A percentile compares a stretch with the other conserved stretches of the same genome.
Conservation (phyloP, 495 filamentous ascomycete genomes). For the Penicillium waksmanii region DNA sequence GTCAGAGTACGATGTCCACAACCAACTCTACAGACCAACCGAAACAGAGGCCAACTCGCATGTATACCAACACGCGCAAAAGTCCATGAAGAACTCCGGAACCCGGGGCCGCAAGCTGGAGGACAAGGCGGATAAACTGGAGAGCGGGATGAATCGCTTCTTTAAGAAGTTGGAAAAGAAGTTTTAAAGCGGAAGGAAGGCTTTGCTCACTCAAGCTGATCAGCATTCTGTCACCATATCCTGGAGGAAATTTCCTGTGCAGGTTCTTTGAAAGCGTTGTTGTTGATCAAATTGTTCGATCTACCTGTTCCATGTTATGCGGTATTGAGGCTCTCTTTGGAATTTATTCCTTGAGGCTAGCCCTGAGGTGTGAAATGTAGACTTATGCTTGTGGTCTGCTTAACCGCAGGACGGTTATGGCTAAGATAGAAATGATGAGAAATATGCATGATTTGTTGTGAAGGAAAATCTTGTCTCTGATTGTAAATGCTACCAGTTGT, state of each 20-base stretch:
- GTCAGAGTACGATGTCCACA: constrained; percentile 69
- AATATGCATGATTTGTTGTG: neutral
- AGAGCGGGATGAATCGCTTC: constrained; percentile 78
- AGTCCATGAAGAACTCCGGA: constrained; percentile 53
- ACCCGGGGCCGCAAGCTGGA: constrained; percentile 64
- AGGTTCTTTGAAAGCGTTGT: neutral
- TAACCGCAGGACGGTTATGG: constrained; percentile 1
- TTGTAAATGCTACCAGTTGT: neutral
- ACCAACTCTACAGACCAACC: constrained; percentile 76
- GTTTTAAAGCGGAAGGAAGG: constrained; percentile 44
- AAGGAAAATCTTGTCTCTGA: neutral
- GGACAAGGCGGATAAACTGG: constrained; percentile 66
- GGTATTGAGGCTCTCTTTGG: neutral
- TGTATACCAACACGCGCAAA: constrained; percentile 51
- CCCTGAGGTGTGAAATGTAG: neutral
- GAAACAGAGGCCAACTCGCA: constrained; percentile 57
- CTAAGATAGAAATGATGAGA: neutral
- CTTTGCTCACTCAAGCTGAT: neutral
- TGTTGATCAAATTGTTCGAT: neutral
- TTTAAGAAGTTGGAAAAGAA: constrained; percentile 91
- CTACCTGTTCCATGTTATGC: neutral
- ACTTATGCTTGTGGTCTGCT: neutral
- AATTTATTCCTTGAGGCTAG: neutral
- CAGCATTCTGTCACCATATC: neutral
- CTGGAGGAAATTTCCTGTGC: too few species aligned